phyloP scores from a whole-genome alignment of 768 basidiomycete genomes.

The Phaeotremella fagi region DNA sequence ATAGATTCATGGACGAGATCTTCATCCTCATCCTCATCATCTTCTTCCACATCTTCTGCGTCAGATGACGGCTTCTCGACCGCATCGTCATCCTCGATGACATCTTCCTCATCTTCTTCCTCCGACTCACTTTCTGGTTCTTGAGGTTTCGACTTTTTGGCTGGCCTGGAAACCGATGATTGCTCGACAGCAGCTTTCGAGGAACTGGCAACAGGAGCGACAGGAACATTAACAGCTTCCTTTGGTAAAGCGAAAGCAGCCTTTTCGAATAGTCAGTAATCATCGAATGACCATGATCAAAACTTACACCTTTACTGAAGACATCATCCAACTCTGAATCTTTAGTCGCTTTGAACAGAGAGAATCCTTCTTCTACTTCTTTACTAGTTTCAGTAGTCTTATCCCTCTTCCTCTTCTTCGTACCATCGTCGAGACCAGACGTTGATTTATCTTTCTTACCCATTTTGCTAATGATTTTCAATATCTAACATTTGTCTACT shows the following conservation, averaged over 20 bases:
- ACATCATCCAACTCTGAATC: slow-evolving; percentile 64
- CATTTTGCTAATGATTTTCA: background rate
- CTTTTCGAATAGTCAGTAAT: background rate
- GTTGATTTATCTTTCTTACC: background rate
- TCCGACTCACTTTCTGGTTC: slow-evolving; percentile 12
- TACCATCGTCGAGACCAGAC: background rate
- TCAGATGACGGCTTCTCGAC: background rate
- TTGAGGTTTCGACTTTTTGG: slow-evolving; percentile 10
- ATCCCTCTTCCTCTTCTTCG: slow-evolving; percentile 19
- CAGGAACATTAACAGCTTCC: slow-evolving; percentile 5
- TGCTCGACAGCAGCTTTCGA: slow-evolving; percentile 12
- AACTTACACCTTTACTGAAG: slow-evolving; percentile 57
- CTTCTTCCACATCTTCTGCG: slow-evolving; percentile 21
- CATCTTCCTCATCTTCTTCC: slow-evolving; percentile 35
- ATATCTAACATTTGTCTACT: too few relatives aligned
- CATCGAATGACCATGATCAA: background rate
- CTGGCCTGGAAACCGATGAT: slow-evolving; percentile 8
- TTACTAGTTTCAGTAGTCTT: slow-evolving; percentile 12
- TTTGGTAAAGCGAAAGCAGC: slow-evolving; percentile 10
- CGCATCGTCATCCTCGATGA: slow-evolving; percentile 12
- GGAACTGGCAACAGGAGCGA: slow-evolving; percentile 10
- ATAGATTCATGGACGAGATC: slow-evolving; percentile 66
- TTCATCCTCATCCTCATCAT: slow-evolving; percentile 37
- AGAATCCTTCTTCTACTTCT: slow-evolving; percentile 16
- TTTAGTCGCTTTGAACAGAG: slow-evolving; percentile 24